Base-by-base conservation (phyloP, 148 eudicot species). In the Rhododendron ovatum region DNA sequence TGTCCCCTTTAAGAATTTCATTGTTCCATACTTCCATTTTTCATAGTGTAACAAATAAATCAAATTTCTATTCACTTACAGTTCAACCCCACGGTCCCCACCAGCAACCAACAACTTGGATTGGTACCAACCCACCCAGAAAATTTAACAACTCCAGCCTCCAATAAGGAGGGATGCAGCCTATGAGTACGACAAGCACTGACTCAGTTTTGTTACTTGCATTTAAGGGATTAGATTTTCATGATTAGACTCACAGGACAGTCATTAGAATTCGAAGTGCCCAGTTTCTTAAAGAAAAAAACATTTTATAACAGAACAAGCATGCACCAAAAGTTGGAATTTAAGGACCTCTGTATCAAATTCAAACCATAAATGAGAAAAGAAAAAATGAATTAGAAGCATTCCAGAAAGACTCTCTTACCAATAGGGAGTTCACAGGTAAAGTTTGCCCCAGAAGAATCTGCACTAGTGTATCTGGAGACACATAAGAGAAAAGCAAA, bases 381-480 rank as follows among this genome's bases (percentile, higher is more conserved):
- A 79, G 61, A 26, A 67, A 8, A 47, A 48, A 83, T 22, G 37
- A 73, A 47, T 26, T 12, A 20, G 65, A 75, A 67, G 53, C 35
- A 78, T 11, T 82, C 83, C 81, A 65, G 9, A 48, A 80, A 53
- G 53, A 15, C 24, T 7, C 39, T 74, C 71, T 48, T 84, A 93
- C 95, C 92, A 93, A 33, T 47, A 93, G 57, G 26, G 85, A 84
- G 65, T 85, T 82, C 9, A 89, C 86, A 80, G 93, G 91, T 87
- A 93, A 86, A 50, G 78, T 71, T 65, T 86, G 90, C 82, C 85
- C 92, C 88, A 93, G 88, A 87, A 93, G 87, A 92, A 89, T 89
- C 86, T 47, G 84, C 82, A 89, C 76, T 35, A 93, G 88, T 74
- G 89, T 86, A 30, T 87, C 95, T 93, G 87, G 84, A 86, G 47